Evolutionary conservation across 805 yeast genomes (phyloP).

Genomic region (Pichia cephalocereana): DNA sequence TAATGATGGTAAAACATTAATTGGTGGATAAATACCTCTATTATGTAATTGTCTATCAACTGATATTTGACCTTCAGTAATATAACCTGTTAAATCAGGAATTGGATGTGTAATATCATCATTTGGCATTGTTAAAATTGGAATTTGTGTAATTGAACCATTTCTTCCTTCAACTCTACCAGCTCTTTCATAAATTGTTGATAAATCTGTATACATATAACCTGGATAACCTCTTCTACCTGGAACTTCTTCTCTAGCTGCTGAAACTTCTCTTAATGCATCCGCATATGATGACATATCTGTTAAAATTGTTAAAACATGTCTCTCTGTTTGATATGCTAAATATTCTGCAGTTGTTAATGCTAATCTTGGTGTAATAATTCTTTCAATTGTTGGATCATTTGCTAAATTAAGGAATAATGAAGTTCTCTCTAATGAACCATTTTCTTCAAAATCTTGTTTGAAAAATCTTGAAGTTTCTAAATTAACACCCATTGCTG

Average conservation of each 20-base stretch:
- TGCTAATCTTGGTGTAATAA: slow-evolving; percentile 98
- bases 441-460: slow-evolving; percentile 99
- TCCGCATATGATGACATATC: slow-evolving; percentile 99
- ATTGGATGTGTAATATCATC: slow-evolving; percentile 99
- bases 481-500: slow-evolving; percentile 99
- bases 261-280: slow-evolving; percentile 98
- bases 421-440: slow-evolving; percentile 95
- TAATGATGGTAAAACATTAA: slow-evolving; percentile 93
- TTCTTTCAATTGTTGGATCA: slow-evolving; percentile 99
- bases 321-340: slow-evolving; percentile 99
- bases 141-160: slow-evolving; percentile 98
- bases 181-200: slow-evolving; percentile 98
- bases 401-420: slow-evolving; percentile 95
- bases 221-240: slow-evolving; percentile 99
- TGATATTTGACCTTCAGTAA: slow-evolving; percentile 98
- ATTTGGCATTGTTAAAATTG: slow-evolving; percentile 98
- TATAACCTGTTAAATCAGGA: slow-evolving; percentile 99
- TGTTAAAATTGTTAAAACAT: slow-evolving; percentile 93
- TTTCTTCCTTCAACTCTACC: slow-evolving; percentile 99
- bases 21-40: slow-evolving; percentile 98
- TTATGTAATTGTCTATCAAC: slow-evolving; percentile 94
- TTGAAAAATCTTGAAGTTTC: slow-evolving; percentile 98
- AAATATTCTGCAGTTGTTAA: slow-evolving; percentile 96
- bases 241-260: slow-evolving; percentile 99
- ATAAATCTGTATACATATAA: slow-evolving; percentile 99